phyloP scores from a whole-genome alignment of 257 asterid species.

The Agastache rugosa region DNA sequence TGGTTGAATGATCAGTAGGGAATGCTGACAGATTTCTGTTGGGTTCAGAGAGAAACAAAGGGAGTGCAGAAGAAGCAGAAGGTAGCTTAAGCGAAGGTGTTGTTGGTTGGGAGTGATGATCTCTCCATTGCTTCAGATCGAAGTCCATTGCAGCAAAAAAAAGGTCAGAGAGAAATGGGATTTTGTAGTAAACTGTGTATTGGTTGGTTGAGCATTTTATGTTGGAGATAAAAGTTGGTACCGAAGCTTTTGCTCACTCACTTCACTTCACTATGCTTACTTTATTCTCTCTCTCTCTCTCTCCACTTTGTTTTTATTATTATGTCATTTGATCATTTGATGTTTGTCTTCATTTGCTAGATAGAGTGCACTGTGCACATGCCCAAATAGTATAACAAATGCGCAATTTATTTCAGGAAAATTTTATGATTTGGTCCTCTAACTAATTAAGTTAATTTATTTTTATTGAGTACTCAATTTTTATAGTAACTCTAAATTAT shows the following conservation, averaged over 20 bases:
- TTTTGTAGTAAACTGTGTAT: slow-evolving; percentile 30
- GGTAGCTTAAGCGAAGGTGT: slow-evolving; percentile 39
- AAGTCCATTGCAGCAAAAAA: slow-evolving; percentile 61
- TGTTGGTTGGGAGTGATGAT: slow-evolving; percentile 1
- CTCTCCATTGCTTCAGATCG: slow-evolving; percentile 77
- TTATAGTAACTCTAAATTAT: no score
- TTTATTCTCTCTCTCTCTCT: slow-evolving; percentile 11
- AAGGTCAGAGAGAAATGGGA: slow-evolving; percentile 29
- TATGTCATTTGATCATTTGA: slow-evolving; percentile 1
- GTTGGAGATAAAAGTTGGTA: slow-evolving; percentile 30
- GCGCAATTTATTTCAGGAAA: neutral
- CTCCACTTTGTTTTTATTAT: neutral
- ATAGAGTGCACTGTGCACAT: neutral
- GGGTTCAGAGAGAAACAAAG: slow-evolving; percentile 73
- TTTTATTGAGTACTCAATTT: neutral
- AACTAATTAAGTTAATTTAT: neutral
- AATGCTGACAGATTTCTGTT: slow-evolving; percentile 62
- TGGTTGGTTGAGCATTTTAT: slow-evolving; percentile 33
- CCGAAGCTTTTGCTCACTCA: slow-evolving; percentile 24
- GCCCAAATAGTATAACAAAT: neutral
- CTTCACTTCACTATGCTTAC: slow-evolving; percentile 29
- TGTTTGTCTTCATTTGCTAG: slow-evolving; percentile 11
- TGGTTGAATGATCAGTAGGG: slow-evolving; percentile 55
- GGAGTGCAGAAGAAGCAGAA: slow-evolving; percentile 50
- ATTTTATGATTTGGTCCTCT: neutral